Base-by-base conservation (phyloP, 768 basidiomycete genomes). In the Xerocomus potaroensis region DNA sequence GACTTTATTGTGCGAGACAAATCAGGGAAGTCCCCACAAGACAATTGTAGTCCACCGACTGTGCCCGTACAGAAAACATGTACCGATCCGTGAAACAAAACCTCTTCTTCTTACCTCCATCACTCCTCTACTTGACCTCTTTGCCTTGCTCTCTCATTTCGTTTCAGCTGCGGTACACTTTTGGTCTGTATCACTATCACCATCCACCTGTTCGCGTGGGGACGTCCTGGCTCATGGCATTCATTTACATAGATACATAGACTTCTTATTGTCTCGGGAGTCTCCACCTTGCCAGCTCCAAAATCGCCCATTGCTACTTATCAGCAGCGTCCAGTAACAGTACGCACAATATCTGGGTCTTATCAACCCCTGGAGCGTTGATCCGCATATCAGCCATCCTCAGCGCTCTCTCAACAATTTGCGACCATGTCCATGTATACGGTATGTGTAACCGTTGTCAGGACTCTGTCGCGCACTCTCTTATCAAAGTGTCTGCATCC, bases 1-100 rank as follows among this genome's bases (percentile, higher is more conserved):
- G 22, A 22, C 46, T 50, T 57, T 66, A 66, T 64, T 64, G 63
- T 66, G 49, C 41, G 27, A 12, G 53, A 57, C 42, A 58, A 61
- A 66, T 49, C 38, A 29, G 51, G 46, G n/a, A 54, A 45, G 50
- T 48, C 41, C 39, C 51, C 51, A 3, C n/a, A 38, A 54, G 49
- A 65, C 63, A 61, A 63, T 65, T 61, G 33, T 40, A 43, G 36
- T 24, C 40, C 41, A 43, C 43, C 12, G 7, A 31, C 31, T 16
- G 3, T 15, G 12, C 34, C 31, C 43, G 39, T 11, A 24, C 49
- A 53, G 37, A 53, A 57, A 50, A 53, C 10, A 63, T 58, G 51
- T 8, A 24, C 23, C 21, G 35, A 37, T 37, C 51, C 23, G n/a
- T 34, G 36, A 37, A 15, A 43, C 41, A 41, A 42, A 30, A 21